Percentiles rank a stretch among this genome's conserved stretches.
phyloP scores from a whole-genome alignment of 768 basidiomycete genomes.

The Sistotremastrum suecicum region DNA sequence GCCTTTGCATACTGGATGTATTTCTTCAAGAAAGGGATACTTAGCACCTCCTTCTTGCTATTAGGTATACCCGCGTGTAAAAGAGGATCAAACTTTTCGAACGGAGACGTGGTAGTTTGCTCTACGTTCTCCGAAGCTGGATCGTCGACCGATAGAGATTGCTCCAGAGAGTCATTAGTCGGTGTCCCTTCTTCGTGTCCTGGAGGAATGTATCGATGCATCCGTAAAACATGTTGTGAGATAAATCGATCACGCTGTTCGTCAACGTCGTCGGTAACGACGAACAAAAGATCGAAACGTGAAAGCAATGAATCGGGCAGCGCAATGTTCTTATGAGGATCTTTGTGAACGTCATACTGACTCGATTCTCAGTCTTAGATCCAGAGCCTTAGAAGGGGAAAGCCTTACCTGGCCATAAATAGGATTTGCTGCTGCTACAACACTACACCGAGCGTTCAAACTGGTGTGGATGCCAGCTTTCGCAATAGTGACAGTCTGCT shows the following conservation, averaged over 20 bases:
- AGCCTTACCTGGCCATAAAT: conserved; percentile 83
- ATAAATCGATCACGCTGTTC: conserved; percentile 87
- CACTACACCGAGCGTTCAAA: conserved; percentile 93
- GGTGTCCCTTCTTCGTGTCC: conserved; percentile 96
- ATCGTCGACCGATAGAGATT: conserved; percentile 79
- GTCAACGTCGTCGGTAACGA: conserved; percentile 97
- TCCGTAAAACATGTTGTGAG: conserved; percentile 93
- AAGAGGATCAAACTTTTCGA: conserved; percentile 93
- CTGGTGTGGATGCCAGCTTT: conserved; percentile 99
- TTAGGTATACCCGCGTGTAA: conserved; percentile 67
- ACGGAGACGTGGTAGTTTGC: conserved; percentile 61
- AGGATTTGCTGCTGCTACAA: conserved; percentile 96
- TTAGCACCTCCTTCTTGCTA: conserved; percentile 68
- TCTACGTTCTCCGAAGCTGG: conserved; percentile 40
- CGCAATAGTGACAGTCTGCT: conserved; percentile 98
- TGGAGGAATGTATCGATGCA: conserved; percentile 93
- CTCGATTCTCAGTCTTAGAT: conserved; percentile 7
- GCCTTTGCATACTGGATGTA: conserved; percentile 97
- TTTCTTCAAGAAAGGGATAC: conserved; percentile 92
- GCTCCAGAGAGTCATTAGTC: conserved; percentile 71
- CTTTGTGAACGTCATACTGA: conserved; percentile 98
- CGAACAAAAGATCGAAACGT: conserved; percentile 96
- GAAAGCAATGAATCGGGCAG: conserved; percentile 95
- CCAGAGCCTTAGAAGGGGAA: not conserved
- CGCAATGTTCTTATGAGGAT: conserved; percentile 97